phyloP scores from a whole-genome alignment of 306 rosid genomes.

The Glycine soja region DNA sequence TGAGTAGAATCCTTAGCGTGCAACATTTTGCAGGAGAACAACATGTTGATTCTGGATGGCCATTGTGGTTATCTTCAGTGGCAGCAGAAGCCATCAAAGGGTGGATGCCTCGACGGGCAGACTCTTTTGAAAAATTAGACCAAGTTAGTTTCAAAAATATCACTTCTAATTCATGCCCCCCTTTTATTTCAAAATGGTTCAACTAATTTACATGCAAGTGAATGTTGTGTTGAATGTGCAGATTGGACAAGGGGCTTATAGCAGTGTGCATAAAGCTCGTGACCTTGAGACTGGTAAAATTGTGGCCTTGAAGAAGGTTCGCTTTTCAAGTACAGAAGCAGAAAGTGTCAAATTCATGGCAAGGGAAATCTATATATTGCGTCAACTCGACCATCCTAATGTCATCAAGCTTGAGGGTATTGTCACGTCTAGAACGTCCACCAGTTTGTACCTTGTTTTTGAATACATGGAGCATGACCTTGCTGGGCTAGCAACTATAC shows the following conservation, averaged over 20 bases:
- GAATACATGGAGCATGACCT: slow-evolving; percentile 99
- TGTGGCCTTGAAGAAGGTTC: slow-evolving; percentile 91
- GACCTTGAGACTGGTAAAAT: slow-evolving; percentile 86
- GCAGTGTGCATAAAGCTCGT: slow-evolving; percentile 85
- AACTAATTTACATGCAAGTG: slow-evolving; percentile 31
- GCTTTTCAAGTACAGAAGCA: slow-evolving; percentile 77
- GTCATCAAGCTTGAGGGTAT: slow-evolving; percentile 90
- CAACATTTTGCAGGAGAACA: slow-evolving; percentile 52
- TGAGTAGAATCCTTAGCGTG: slow-evolving; percentile 69
- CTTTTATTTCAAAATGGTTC: slow-evolving; percentile 10
- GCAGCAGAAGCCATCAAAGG: slow-evolving; percentile 97
- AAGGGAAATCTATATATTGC: slow-evolving; percentile 88
- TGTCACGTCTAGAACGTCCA: slow-evolving; percentile 79
- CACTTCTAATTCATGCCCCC: slow-evolving; percentile 43
- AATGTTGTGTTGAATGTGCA: slow-evolving; percentile 46
- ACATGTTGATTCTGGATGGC: slow-evolving; percentile 72
- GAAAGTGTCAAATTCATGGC: slow-evolving; percentile 99
- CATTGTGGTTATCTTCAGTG: slow-evolving; percentile 83
- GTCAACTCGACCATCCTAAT: slow-evolving; percentile 92
- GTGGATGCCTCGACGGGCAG: slow-evolving; percentile 85
- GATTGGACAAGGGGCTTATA: slow-evolving; percentile 98
- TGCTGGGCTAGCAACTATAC: slow-evolving; percentile 70
- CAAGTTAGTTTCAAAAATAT: slow-evolving; percentile 78
- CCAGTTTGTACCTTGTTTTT: slow-evolving; percentile 88
- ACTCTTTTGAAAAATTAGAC: slow-evolving; percentile 89